Evolutionary conservation across 2,329 filamentous ascomycete genomes (phyloP).

Genomic region (Chaetoscypha palmicola): DNA sequence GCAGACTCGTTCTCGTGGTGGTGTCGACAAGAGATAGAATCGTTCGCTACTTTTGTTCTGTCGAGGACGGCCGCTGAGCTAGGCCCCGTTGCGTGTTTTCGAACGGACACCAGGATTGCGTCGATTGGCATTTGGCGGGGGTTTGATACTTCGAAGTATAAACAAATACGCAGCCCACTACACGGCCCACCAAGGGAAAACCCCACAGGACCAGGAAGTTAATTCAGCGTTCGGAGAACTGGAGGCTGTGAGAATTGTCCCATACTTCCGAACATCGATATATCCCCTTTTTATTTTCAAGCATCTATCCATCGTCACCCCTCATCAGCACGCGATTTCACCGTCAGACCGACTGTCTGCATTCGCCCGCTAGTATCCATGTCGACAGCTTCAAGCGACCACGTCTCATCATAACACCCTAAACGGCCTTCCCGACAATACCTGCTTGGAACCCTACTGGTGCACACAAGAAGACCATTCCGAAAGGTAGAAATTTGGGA

Average conservation of each 20-base stretch:
- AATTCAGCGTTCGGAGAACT: conserved; percentile 6
- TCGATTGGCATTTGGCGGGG: conserved; percentile 7
- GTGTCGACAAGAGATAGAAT: neutral
- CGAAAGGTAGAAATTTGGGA: conserved; percentile 10
- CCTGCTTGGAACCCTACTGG: conserved; percentile 7
- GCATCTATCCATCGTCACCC: neutral
- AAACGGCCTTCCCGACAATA: conserved; percentile 14
- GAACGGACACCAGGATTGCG: neutral
- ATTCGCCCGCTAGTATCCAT: conserved; percentile 21
- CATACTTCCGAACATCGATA: conserved; percentile 6
- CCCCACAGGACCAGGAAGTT: conserved; percentile 8
- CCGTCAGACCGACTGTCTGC: conserved; percentile 21
- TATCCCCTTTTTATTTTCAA: conserved; percentile 11
- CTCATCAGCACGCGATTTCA: conserved; percentile 15
- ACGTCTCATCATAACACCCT: conserved; percentile 19
- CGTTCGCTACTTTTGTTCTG: neutral
- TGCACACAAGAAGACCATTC: conserved; percentile 11
- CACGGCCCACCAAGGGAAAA: conserved; percentile 7
- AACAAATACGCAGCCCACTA: conserved; percentile 14
- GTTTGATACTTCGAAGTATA: conserved; percentile 22
- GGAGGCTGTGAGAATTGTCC: conserved; percentile 3
- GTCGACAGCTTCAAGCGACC: conserved; percentile 22
- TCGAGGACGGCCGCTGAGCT: neutral
- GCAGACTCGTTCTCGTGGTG: conserved; percentile 8
- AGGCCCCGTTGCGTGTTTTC: neutral